Conservation (phyloP, 768 basidiomycete genomes). For the Lepiota venenata region DNA sequence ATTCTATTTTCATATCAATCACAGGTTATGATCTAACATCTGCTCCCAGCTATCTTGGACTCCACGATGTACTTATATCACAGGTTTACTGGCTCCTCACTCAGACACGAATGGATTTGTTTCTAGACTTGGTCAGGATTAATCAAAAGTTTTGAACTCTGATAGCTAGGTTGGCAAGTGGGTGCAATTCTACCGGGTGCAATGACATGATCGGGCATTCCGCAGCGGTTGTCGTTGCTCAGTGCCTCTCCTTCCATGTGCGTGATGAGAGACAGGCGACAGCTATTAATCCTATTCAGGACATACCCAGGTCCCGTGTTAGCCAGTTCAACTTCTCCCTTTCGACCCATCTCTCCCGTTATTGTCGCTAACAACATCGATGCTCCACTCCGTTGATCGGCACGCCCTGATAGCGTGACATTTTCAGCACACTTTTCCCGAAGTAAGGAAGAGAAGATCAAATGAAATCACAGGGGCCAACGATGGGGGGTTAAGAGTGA, state of each 20-base stretch:
- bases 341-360: conserved; percentile 10
- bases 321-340: conserved; percentile 12
- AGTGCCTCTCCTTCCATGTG: neutral
- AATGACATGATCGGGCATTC: too few relatives aligned
- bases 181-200: too few relatives aligned
- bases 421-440: too few relatives aligned
- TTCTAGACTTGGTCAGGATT: neutral
- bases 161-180: too few relatives aligned
- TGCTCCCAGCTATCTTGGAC: neutral
- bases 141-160: too few relatives aligned
- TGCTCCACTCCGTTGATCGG: conserved; percentile 10
- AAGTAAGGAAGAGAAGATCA: too few relatives aligned
- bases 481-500: too few relatives aligned
- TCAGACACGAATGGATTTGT: neutral
- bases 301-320: neutral
- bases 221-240: neutral
- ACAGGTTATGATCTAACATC: neutral
- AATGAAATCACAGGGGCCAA: too few relatives aligned
- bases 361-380: conserved; percentile 22
- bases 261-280: too few relatives aligned
- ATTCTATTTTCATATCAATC: neutral
- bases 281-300: too few relatives aligned
- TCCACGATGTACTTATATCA: neutral
- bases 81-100: neutral
- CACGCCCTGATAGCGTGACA: too few relatives aligned